Conservation (phyloP, 1,139 yeast genomes). For the Sugiyamaella japonica region DNA sequence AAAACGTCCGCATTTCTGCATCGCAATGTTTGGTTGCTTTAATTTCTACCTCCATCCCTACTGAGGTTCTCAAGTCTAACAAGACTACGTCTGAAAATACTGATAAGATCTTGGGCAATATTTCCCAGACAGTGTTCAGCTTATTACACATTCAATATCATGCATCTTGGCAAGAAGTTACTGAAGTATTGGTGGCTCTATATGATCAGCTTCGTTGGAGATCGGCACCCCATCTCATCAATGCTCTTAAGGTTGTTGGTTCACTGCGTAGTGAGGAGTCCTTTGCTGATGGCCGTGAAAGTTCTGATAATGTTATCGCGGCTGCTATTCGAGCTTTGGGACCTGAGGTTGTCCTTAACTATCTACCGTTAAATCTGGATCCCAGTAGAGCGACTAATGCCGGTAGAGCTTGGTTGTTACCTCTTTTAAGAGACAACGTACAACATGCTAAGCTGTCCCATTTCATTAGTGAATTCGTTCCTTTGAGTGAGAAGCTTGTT, state of each 20-base stretch:
- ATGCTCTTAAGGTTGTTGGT: slow-evolving; percentile 71
- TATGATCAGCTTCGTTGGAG: slow-evolving; percentile 66
- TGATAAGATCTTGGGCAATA: slow-evolving; percentile 58
- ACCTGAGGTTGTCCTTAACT: slow-evolving; percentile 73
- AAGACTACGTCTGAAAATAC: slow-evolving; percentile 49
- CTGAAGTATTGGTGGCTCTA: slow-evolving; percentile 66
- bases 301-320: slow-evolving; percentile 77
- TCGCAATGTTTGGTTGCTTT: slow-evolving; percentile 85
- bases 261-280: slow-evolving; percentile 81
- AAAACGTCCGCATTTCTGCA: slow-evolving; percentile 71
- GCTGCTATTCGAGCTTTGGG: slow-evolving; percentile 80
- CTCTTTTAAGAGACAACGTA: slow-evolving; percentile 86
- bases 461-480: slow-evolving; percentile 64
- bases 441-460: slow-evolving; percentile 66
- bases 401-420: slow-evolving; percentile 94
- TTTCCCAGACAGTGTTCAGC: slow-evolving; percentile 50
- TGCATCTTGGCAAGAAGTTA: slow-evolving; percentile 71
- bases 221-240: slow-evolving; percentile 69
- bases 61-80: slow-evolving; percentile 48
- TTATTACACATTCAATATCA: slow-evolving; percentile 74
- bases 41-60: slow-evolving; percentile 64
- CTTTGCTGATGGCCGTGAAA: slow-evolving; percentile 68
- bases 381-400: slow-evolving; percentile 47
- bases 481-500: slow-evolving; percentile 62
- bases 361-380: slow-evolving; percentile 75